A percentile compares a stretch with the other conserved stretches of the same genome.
Evolutionary conservation across 2,329 filamentous ascomycete genomes (phyloP).

Genomic region (Hypoxylon sp.): DNA sequence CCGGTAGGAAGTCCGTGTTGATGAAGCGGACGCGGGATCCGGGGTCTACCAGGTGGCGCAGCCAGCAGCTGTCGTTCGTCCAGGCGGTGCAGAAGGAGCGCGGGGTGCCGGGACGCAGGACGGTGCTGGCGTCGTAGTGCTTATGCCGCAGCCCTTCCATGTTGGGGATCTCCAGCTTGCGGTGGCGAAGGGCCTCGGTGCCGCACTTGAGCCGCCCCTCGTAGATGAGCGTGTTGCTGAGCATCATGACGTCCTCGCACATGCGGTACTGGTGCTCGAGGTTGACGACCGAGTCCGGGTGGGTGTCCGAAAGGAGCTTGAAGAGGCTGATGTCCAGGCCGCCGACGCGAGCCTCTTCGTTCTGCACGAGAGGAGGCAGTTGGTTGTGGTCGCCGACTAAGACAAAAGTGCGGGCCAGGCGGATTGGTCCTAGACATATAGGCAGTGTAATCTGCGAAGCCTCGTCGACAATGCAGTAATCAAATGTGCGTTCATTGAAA

Average conservation of each 20-base stretch:
- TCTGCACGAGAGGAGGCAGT: slow-evolving; percentile 91
- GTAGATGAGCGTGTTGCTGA: slow-evolving; percentile 95
- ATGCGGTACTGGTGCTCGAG: slow-evolving; percentile 98
- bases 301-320: slow-evolving; percentile 89
- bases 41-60: slow-evolving; percentile 77
- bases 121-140: slow-evolving; percentile 66
- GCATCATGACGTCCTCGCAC: slow-evolving; percentile 95
- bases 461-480: slow-evolving; percentile 99
- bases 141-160: slow-evolving; percentile 69
- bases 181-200: slow-evolving; percentile 77
- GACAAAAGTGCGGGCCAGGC: slow-evolving; percentile 92
- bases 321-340: slow-evolving; percentile 94
- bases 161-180: slow-evolving; percentile 75
- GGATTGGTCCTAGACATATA: slow-evolving; percentile 92
- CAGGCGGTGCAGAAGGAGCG: slow-evolving; percentile 68
- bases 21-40: slow-evolving; percentile 83
- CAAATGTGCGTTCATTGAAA: slow-evolving; percentile 89
- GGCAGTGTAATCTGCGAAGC: slow-evolving; percentile 97
- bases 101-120: slow-evolving; percentile 56
- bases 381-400: slow-evolving; percentile 98
- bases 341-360: slow-evolving; percentile 85
- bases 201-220: slow-evolving; percentile 91
- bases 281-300: slow-evolving; percentile 88
- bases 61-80: slow-evolving; percentile 73
- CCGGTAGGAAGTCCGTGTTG: slow-evolving; percentile 83